Evolutionary conservation across 257 asterid species (phyloP).

Genomic region (Hygrophila difformis): DNA sequence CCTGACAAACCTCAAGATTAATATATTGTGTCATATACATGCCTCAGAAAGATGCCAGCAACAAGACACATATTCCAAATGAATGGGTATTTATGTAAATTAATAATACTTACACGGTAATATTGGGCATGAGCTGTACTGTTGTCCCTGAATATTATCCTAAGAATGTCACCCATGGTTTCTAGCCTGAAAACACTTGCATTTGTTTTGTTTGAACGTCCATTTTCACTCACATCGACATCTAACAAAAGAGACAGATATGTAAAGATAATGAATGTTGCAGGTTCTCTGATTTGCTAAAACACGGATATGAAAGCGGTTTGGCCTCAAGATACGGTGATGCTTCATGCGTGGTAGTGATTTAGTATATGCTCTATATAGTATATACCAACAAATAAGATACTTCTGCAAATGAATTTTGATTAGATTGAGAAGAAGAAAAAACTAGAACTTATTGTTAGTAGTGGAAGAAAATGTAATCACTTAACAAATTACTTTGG

Average conservation of each 20-base stretch:
- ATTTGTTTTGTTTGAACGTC: conserved; percentile 51
- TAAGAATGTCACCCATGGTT: conserved; percentile 75
- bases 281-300: too few relatives aligned
- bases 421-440: not conserved
- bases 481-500: too few relatives aligned
- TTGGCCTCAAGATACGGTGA: too few relatives aligned
- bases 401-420: not conserved
- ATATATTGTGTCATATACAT: conserved; percentile 19
- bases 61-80: conserved; percentile 1
- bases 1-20: conserved; percentile 39
- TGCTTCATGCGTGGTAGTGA: too few relatives aligned
- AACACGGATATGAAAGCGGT: too few relatives aligned
- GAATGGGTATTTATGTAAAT: not conserved
- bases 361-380: too few relatives aligned
- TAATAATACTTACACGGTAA: conserved; percentile 61
- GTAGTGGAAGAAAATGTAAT: conserved; percentile 1
- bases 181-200: conserved; percentile 62
- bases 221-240: conserved; percentile 39
- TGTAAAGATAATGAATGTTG: conserved; percentile 10
- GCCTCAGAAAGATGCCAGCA: conserved; percentile 10
- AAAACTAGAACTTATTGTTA: not conserved
- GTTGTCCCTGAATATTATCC: conserved; percentile 57
- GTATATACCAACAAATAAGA: too few relatives aligned
- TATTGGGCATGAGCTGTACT: conserved; percentile 65
- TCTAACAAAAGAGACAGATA: conserved; percentile 32